These are phyloP conservation scores for Actinomucor elegans DNA, from an alignment of 371 early-diverging fungal genomes.

Conservation along the genomic window DNA sequence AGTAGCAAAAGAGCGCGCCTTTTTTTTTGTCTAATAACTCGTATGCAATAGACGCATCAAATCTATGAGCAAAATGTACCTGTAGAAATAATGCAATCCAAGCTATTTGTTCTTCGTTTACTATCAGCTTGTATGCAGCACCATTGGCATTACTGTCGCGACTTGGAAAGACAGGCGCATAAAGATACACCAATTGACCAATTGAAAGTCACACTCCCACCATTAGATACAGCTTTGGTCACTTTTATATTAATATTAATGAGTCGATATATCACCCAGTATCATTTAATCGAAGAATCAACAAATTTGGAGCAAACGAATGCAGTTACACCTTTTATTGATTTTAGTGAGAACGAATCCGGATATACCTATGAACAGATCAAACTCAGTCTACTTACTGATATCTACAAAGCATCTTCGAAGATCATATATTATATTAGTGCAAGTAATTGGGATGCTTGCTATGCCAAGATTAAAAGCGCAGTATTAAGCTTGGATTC, in stretches of 20 bases:
- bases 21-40: neutral
- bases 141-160: constrained; percentile 53
- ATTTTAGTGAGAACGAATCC: constrained; percentile 6
- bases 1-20: neutral
- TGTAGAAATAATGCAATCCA: constrained; percentile 70
- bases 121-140: constrained; percentile 75
- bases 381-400: constrained; percentile 46
- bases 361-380: constrained; percentile 33
- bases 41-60: constrained; percentile 18
- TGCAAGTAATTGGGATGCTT: constrained; percentile 80
- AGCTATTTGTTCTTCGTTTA: constrained; percentile 72
- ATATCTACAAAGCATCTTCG: constrained; percentile 69
- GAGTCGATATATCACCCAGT: constrained; percentile 63
- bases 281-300: constrained; percentile 39
- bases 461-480: constrained; percentile 69
- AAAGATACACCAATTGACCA: constrained; percentile 12
- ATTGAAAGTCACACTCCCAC: constrained; percentile 36
- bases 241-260: constrained; percentile 65
- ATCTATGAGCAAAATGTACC: constrained; percentile 57
- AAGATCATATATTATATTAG: constrained; percentile 77
- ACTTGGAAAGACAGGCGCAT: constrained; percentile 14
- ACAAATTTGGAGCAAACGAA: constrained; percentile 23
- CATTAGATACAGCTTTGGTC: constrained; percentile 71
- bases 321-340: neutral
- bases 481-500: constrained; percentile 50